These are phyloP conservation scores for Dendrobium huoshanense DNA, from an alignment of 106 monocot species.

Conservation along the genomic window DNA sequence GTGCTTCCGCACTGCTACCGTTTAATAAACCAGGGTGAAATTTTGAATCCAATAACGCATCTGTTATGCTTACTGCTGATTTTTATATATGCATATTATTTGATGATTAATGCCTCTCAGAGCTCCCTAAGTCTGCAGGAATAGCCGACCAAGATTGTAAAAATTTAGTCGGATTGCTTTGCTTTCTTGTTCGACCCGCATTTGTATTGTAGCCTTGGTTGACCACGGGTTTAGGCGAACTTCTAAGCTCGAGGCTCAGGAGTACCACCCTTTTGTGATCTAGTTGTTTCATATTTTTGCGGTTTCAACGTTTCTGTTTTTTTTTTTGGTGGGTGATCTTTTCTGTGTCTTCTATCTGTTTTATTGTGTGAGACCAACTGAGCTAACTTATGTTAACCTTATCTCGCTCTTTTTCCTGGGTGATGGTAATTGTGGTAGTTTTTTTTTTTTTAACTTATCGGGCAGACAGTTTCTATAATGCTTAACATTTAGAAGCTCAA, in stretches of 20 bases:
- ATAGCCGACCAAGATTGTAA: no score
- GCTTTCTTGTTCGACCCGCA: no score
- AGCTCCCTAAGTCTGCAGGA: not conserved
- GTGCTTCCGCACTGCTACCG: constrained; percentile 24
- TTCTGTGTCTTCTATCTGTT: no score
- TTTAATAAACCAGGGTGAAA: constrained; percentile 22
- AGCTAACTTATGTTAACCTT: no score
- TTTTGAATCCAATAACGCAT: not conserved
- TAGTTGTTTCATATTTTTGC: not conserved
- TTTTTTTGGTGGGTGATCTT: not conserved
- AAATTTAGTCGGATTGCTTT: no score
- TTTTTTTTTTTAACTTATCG: no score
- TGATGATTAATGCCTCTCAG: not conserved
- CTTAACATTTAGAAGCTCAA: no score
- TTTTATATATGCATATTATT: not conserved
- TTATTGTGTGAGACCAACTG: no score
- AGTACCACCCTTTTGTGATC: not conserved
- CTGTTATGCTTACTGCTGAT: not conserved
- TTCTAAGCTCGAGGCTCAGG: not conserved
- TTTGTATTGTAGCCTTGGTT: not conserved
- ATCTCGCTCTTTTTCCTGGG: no score
- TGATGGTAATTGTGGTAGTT: no score
- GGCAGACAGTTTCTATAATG: no score
- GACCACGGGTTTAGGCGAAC: not conserved
- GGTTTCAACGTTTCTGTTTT: not conserved